These are phyloP conservation scores for Chromera velia DNA, from an alignment of 73 alveolate genomes.

Conservation along the genomic window DNA sequence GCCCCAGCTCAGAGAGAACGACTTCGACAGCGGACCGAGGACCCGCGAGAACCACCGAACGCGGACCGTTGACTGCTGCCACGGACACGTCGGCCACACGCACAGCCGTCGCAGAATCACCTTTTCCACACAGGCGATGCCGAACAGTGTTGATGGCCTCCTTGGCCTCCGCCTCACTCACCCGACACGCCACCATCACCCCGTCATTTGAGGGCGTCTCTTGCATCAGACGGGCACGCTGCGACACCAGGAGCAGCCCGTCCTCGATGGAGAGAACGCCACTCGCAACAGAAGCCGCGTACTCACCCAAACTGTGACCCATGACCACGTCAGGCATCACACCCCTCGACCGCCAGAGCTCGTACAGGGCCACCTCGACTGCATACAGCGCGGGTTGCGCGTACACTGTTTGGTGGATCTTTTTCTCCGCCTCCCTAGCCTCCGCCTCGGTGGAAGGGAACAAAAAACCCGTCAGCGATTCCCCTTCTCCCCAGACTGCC, in stretches of 20 bases:
- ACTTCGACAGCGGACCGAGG: neutral
- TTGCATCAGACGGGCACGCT: neutral
- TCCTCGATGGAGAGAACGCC: neutral
- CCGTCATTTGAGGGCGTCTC: neutral
- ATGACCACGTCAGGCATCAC: conserved; percentile 3
- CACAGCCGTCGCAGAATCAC: no score
- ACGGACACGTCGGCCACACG: neutral
- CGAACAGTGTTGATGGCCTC: neutral
- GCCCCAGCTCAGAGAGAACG: no score
- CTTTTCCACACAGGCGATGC: no score
- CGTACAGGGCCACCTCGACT: neutral
- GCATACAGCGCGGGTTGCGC: neutral
- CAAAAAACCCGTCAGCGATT: neutral
- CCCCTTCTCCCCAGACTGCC: no score
- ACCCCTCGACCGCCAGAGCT: neutral
- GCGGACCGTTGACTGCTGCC: neutral
- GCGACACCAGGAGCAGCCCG: neutral
- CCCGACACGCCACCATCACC: neutral
- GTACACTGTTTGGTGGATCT: no score
- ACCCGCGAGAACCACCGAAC: neutral
- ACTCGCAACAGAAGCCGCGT: conserved; percentile 2
- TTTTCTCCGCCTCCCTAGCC: neutral
- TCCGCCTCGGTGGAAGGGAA: neutral
- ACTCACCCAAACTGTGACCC: conserved; percentile 21
- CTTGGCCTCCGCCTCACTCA: neutral